Evolutionary conservation across 2,329 filamentous ascomycete species (phyloP).

Genomic region (Fusarium odoratissimum): DNA sequence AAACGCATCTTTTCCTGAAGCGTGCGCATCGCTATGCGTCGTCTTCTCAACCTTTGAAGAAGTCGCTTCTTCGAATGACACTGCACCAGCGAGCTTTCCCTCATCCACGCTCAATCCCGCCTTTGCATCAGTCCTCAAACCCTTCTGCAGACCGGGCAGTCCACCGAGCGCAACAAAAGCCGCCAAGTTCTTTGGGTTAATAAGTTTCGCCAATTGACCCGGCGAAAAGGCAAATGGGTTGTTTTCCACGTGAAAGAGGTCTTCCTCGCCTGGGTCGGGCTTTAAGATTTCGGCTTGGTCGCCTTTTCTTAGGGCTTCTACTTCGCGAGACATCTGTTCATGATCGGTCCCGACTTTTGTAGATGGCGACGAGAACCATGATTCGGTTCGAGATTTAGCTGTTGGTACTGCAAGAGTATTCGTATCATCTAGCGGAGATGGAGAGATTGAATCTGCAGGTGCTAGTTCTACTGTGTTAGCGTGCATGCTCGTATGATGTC

Average conservation of each 20-base stretch:
- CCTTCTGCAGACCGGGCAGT: constrained; percentile 77
- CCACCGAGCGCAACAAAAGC: constrained; percentile 84
- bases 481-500: neutral
- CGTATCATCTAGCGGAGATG: constrained; percentile 29
- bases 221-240: constrained; percentile 86
- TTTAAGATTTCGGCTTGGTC: constrained; percentile 57
- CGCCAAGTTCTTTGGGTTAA: constrained; percentile 84
- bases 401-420: constrained; percentile 33
- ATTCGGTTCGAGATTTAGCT: constrained; percentile 25
- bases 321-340: constrained; percentile 26
- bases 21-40: neutral
- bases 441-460: constrained; percentile 26
- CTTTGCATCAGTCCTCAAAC: constrained; percentile 75
- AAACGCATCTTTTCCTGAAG: constrained; percentile 20
- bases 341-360: constrained; percentile 38
- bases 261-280: constrained; percentile 78
- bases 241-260: constrained; percentile 75
- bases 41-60: constrained; percentile 1
- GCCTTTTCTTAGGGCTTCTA: constrained; percentile 31
- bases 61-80: constrained; percentile 76
- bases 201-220: constrained; percentile 82
- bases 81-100: constrained; percentile 65
- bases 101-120: constrained; percentile 82
- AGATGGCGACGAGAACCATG: constrained; percentile 34
- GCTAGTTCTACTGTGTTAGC: neutral